Evolutionary conservation across 495 filamentous ascomycete genomes (phyloP).

Genomic region (Annulohypoxylon stygium): DNA sequence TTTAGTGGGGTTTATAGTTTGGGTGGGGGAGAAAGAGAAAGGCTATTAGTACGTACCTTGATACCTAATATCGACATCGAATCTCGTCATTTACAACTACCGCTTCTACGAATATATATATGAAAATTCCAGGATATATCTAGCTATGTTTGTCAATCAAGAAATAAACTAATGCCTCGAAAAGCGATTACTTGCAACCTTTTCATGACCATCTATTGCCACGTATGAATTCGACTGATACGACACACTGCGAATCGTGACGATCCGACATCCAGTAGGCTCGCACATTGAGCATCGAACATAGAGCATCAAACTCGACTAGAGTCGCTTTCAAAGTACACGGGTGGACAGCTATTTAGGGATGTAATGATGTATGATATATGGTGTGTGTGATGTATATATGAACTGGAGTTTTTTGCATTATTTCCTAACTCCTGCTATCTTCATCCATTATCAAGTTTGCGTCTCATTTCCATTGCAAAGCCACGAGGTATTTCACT

Average conservation of each 20-base stretch:
- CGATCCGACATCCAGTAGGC: neutral
- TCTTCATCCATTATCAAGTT: slow-evolving; percentile 20
- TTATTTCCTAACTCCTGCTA: slow-evolving; percentile 34
- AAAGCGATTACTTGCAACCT: no score
- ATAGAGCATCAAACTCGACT: no score
- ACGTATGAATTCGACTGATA: neutral
- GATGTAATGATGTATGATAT: no score
- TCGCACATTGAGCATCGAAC: neutral
- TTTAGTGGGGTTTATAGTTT: neutral
- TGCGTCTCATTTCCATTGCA: slow-evolving; percentile 21
- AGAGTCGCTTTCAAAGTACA: no score
- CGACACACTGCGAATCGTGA: no score
- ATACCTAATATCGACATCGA: neutral
- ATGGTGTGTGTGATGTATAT: neutral
- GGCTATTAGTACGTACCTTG: neutral
- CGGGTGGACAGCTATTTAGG: no score
- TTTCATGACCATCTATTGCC: neutral
- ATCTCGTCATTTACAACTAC: neutral
- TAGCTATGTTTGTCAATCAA: no score
- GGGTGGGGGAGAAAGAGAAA: neutral
- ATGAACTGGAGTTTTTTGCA: slow-evolving; percentile 30
- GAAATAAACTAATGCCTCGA: no score
- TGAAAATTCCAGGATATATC: no score
- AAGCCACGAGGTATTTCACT: slow-evolving; percentile 7
- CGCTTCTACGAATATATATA: neutral